Base-by-base conservation (phyloP, 73 alveolate species). In the Paramecium octaurelia region DNA sequence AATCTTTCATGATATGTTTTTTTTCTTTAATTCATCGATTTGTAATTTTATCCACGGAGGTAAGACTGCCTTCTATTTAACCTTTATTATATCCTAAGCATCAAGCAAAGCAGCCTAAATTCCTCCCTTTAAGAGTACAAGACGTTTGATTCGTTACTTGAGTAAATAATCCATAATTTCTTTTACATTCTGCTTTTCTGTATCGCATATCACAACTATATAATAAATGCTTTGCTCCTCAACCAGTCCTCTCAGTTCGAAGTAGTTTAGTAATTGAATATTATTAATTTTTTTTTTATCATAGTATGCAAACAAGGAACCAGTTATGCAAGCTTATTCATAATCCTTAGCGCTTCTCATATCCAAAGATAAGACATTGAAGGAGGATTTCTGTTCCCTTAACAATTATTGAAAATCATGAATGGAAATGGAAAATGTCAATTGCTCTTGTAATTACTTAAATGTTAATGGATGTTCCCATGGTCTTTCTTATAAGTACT, bases 401-500 rank as follows among this genome's bases (percentile, higher is more conserved):
- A 48, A 27, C 18, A 73, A 73, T 73, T 34, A 34, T 38, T 73
- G 38, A 18, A 73, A 18, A 44, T 80, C 91, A 44, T 31, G 57
- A 44, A 80, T 23, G 4, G 91, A 42, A 2, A 80, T 44, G 16
- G 46, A 14, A 24, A 80, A 80, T 42, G 57, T 80, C 16, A 2
- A 23, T 43, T 80, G 23, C 8, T 80, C 43, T 21, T 80, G 3
- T 10, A 80, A 20, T 43, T 80, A 44, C 11, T 43, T 48, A 27
- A 40, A 80, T 9, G 70, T 80, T 24, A 80, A 34, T 12, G 91
- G 91, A 27, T 44, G 70, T 80, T 80, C 76, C 91, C 91, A 80
- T 7, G 91, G 91, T 80, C 91, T 80, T 21, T 80, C 91, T 80
- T 80, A n/a, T 27, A 80, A 42, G 23, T 44, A 80, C 46, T 80